Conservation (phyloP, 768 basidiomycete genomes). For the Sistotremastrum suecicum region DNA sequence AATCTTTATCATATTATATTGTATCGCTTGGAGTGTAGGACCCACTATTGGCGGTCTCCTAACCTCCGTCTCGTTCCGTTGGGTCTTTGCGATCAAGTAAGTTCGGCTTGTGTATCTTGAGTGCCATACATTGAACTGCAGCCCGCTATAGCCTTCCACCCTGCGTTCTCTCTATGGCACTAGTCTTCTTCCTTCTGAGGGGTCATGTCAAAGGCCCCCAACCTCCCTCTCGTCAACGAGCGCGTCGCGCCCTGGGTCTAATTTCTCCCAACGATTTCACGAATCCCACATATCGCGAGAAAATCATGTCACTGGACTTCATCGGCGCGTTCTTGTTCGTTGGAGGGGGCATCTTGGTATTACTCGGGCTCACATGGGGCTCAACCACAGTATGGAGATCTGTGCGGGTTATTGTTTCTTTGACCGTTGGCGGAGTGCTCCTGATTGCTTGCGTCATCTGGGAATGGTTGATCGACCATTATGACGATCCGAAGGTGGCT, state of each 20-base stretch:
- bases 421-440: conserved; percentile 30
- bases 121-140: background rate
- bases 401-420: conserved; percentile 30
- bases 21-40: conserved; percentile 27
- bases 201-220: conserved; percentile 13
- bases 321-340: conserved; percentile 31
- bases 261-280: conserved; percentile 1
- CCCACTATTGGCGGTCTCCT: conserved; percentile 32
- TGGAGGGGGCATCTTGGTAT: conserved; percentile 27
- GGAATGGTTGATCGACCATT: conserved; percentile 27
- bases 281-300: conserved; percentile 12
- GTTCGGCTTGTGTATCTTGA: no score
- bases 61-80: conserved; percentile 27
- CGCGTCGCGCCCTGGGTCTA: background rate
- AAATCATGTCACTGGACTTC: conserved; percentile 30
- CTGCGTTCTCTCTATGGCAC: conserved; percentile 19
- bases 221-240: conserved; percentile 3
- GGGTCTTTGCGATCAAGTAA: conserved; percentile 44
- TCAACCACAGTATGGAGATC: conserved; percentile 27
- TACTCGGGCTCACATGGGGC: conserved; percentile 39
- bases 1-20: conserved; percentile 28
- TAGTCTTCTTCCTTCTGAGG: conserved; percentile 29
- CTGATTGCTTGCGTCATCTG: conserved; percentile 26
- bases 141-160: conserved; percentile 23
- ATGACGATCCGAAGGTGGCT: conserved; percentile 3